phyloP scores from a whole-genome alignment of 2,329 filamentous ascomycete species.

The Penicillium sp. region DNA sequence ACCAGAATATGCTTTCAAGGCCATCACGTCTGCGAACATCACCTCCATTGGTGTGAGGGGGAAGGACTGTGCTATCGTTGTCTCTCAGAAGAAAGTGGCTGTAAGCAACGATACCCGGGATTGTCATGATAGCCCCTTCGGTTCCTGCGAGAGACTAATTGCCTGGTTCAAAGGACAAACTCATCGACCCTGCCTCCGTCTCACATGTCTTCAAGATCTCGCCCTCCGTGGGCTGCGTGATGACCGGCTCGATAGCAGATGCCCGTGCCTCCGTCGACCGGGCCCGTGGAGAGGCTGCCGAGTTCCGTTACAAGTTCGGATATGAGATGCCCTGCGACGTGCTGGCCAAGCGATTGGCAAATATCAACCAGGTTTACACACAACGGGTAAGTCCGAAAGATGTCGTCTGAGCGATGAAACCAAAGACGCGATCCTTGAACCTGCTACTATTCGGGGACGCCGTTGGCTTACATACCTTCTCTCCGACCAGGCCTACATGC shows the following conservation, averaged over 20 bases:
- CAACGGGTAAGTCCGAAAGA: conserved; percentile 66
- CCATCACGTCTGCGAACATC: conserved; percentile 98
- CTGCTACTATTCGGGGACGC: neutral
- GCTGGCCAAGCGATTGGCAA: conserved; percentile 92
- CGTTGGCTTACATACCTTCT: conserved; percentile 2
- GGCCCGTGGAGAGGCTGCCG: conserved; percentile 91
- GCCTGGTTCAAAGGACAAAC: conserved; percentile 73
- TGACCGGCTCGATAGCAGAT: conserved; percentile 98
- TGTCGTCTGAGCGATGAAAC: neutral
- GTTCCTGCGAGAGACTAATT: conserved; percentile 17
- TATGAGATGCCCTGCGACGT: conserved; percentile 99
- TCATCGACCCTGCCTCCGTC: conserved; percentile 96
- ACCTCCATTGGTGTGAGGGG: conserved; percentile 94
- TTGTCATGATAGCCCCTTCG: neutral
- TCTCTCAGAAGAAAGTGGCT: conserved; percentile 99
- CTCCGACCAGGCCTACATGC: conserved; percentile 82
- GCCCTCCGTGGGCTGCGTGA: conserved; percentile 93
- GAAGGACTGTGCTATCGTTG: conserved; percentile 94
- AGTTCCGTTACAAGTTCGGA: conserved; percentile 97
- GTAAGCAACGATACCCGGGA: conserved; percentile 60
- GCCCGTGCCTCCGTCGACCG: conserved; percentile 90
- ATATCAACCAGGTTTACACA: conserved; percentile 99
- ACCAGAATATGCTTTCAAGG: conserved; percentile 99
- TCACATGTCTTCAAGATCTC: conserved; percentile 98
- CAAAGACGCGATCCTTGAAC: neutral